Percentiles rank a stretch among this genome's conserved stretches.
Evolutionary conservation across 768 basidiomycete species (phyloP).

Genomic region (Leccinellum albellum): DNA sequence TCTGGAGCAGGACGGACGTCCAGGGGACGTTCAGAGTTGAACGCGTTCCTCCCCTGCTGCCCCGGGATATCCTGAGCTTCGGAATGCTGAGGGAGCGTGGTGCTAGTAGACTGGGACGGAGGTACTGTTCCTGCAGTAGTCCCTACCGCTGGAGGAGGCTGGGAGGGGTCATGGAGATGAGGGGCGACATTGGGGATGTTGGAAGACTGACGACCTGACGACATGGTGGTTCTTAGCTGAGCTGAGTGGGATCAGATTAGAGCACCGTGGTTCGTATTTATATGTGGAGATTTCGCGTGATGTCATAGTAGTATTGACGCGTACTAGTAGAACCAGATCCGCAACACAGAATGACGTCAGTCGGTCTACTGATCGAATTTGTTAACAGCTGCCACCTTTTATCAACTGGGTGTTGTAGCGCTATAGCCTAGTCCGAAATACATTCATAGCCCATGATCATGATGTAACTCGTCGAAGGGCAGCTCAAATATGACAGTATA

Average conservation of each 20-base stretch:
- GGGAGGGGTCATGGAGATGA: slow-evolving; percentile 44
- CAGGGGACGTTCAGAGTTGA: slow-evolving; percentile 34
- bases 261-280: neutral
- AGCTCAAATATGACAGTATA: too few relatives aligned
- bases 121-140: neutral
- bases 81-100: neutral
- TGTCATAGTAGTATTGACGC: neutral
- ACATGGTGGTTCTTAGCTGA: slow-evolving; percentile 6
- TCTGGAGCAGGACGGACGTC: slow-evolving; percentile 34
- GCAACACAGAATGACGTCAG: neutral
- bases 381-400: too few relatives aligned
- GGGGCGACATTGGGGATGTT: slow-evolving; percentile 20
- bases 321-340: neutral
- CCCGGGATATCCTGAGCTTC: neutral
- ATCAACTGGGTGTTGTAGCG: too few relatives aligned
- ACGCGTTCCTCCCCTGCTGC: slow-evolving; percentile 22
- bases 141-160: slow-evolving; percentile 41
- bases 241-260: neutral
- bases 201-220: slow-evolving; percentile 30
- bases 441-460: too few relatives aligned
- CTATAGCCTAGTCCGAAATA: too few relatives aligned
- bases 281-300: neutral
- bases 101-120: neutral
- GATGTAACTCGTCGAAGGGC: too few relatives aligned
- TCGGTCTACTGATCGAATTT: neutral